Evolutionary conservation across 306 rosid genomes (phyloP), one percentile per base, ranked within the genome.

Genomic region (Rosa multiflora): DNA sequence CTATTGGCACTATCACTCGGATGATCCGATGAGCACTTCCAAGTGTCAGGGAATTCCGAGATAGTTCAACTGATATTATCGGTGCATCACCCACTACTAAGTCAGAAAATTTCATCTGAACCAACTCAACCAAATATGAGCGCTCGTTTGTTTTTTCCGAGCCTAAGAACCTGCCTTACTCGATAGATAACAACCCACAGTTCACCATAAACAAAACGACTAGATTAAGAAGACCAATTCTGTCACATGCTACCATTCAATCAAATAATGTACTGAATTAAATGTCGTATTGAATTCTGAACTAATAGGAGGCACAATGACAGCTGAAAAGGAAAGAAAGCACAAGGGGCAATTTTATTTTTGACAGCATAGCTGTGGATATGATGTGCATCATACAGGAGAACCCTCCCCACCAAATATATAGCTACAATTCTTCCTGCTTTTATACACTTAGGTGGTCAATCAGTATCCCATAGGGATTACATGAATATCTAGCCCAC

Each of bases 401-500:
- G 75, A 47, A 46, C 56, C 49, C 15, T 42, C 47, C 35, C 21
- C 40, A 44, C 62, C 8, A 32, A 72, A 72, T 58, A 15, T 49
- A 51, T 10, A 17, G 48, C 78, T 58, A 43, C 63, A 14, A 32
- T 58, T 75, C 12, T 14, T 8, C 43, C 67, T 21, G 40, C 46
- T 39, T 14, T 23, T 15, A 39, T 26, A n/a, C 10, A 49, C 63
- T 52, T 1, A n/a, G 77, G 37, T 37, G 77, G 37, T 18, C 66
- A 37, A 55, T 73, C n/a, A 55, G 37, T 26, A 47, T 47, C 42
- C 1, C 23, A 46, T 11, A 70, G 23, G 23, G 10, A 20, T 37
- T 59, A 37, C 69, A 59, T 59, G 70, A 75, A 58, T 26, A 75
- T 43, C 55, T 59, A 43, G 78, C 29, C 39, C 14, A 42, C 44